Percentiles rank a stretch among this genome's conserved stretches.
Conservation (phyloP, 148 eudicot species). For the Talinum fruticosum region DNA sequence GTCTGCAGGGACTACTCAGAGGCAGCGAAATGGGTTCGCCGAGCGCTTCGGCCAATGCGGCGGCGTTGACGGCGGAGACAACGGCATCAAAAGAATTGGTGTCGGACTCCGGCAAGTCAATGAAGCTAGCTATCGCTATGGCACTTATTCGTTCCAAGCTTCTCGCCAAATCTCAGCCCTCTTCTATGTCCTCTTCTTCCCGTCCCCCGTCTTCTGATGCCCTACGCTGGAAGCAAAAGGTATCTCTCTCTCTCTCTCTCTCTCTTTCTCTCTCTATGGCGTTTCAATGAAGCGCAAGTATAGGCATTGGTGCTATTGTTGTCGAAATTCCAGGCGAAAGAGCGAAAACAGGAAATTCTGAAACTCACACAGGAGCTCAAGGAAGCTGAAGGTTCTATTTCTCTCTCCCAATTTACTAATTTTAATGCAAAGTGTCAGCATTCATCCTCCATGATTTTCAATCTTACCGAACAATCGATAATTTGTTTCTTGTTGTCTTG, state of each 20-base stretch:
- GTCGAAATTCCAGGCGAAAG: conserved; percentile 59
- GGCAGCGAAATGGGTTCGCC: conserved; percentile 2
- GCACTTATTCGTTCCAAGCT: conserved; percentile 68
- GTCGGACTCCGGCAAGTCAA: conserved; percentile 9
- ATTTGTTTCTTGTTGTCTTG: not conserved
- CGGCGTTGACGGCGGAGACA: not conserved
- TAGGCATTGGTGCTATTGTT: not conserved
- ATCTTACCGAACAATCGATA: too few relatives aligned
- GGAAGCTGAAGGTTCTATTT: conserved; percentile 58
- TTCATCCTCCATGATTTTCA: not conserved
- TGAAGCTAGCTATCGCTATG: conserved; percentile 61
- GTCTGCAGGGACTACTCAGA: not conserved
- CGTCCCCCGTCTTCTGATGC: conserved; percentile 26
- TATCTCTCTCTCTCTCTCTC: conserved; percentile 16
- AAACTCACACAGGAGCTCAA: conserved; percentile 65
- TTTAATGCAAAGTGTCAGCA: not conserved
- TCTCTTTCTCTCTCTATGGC: too few relatives aligned
- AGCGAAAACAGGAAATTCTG: conserved; percentile 68
- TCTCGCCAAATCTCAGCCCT: conserved; percentile 8
- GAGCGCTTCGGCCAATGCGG: not conserved
- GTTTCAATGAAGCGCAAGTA: not conserved
- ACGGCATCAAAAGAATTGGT: not conserved
- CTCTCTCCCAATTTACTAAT: not conserved
- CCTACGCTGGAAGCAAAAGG: conserved; percentile 83
- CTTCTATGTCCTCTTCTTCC: conserved; percentile 23